These are phyloP conservation scores for Suillus decipiens DNA, from an alignment of 768 basidiomycete genomes.

Conservation along the genomic window DNA sequence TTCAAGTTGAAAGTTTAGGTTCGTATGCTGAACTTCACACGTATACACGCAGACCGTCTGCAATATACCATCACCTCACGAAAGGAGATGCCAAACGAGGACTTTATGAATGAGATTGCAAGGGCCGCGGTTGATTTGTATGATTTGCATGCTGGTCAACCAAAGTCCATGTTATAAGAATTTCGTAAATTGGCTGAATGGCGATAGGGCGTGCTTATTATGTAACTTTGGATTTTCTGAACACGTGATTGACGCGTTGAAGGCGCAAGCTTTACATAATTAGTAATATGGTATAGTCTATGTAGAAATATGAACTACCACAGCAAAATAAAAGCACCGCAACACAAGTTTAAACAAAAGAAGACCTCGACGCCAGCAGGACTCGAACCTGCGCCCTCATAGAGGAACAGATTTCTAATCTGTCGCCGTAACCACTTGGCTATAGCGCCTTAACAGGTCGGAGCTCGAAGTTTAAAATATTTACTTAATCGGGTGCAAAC, in stretches of 20 bases:
- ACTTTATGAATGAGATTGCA: slow-evolving; percentile 71
- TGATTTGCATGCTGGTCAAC: slow-evolving; percentile 46
- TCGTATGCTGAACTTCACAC: neutral
- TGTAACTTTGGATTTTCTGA: no score
- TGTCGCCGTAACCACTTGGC: slow-evolving; percentile 71
- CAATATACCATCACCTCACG: slow-evolving; percentile 89
- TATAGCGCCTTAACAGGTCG: slow-evolving; percentile 48
- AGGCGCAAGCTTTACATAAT: no score
- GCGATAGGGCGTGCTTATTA: no score
- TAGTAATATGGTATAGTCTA: no score
- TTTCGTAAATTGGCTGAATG: neutral
- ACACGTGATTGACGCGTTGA: no score
- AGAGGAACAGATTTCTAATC: slow-evolving; percentile 37
- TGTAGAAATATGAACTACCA: no score
- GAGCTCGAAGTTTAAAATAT: no score
- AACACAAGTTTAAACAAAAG: neutral
- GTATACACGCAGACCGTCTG: slow-evolving; percentile 56
- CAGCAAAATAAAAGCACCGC: no score
- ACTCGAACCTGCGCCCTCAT: slow-evolving; percentile 46
- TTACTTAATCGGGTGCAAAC: neutral
- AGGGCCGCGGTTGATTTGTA: slow-evolving; percentile 70
- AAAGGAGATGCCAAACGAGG: slow-evolving; percentile 77
- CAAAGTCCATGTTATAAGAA: slow-evolving; percentile 39
- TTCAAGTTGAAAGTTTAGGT: slow-evolving; percentile 15
- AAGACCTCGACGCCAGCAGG: slow-evolving; percentile 41